These are phyloP conservation scores for Colletotrichum agaves DNA, from an alignment of 2,329 filamentous ascomycete species.

Conservation along the genomic window DNA sequence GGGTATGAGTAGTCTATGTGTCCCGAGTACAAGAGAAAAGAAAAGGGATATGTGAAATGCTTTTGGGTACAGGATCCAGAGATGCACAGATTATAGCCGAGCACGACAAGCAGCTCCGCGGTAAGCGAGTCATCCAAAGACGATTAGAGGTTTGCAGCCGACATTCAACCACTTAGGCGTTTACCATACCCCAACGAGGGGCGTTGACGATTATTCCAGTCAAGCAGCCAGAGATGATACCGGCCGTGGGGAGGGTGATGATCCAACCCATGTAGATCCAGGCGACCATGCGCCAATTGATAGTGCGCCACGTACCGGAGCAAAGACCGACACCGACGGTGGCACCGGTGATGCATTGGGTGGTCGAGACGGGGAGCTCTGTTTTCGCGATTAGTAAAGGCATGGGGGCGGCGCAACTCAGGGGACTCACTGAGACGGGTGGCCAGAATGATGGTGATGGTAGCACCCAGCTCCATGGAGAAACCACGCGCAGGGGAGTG, in stretches of 20 bases:
- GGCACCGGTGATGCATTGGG: conserved; percentile 67
- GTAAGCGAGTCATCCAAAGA: background rate
- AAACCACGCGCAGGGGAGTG: conserved; percentile 66
- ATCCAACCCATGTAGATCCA: conserved; percentile 66
- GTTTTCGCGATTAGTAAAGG: background rate
- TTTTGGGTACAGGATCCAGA: conserved; percentile 14
- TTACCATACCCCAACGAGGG: conserved; percentile 53
- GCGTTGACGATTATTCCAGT: conserved; percentile 70
- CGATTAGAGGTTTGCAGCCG: background rate
- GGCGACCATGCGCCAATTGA: conserved; percentile 66
- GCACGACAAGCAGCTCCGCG: background rate
- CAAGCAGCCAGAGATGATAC: conserved; percentile 63
- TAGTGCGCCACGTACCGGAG: conserved; percentile 62
- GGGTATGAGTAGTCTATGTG: conserved; percentile 28
- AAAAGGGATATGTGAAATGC: conserved; percentile 6
- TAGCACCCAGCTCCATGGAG: conserved; percentile 60
- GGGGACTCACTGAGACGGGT: conserved; percentile 62
- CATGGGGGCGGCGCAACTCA: background rate
- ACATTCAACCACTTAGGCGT: background rate
- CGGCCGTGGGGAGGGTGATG: conserved; percentile 57
- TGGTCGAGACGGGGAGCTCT: conserved; percentile 66
- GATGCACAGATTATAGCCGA: background rate
- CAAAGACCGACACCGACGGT: conserved; percentile 67
- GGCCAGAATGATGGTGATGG: conserved; percentile 71
- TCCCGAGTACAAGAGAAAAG: background rate